phyloP scores from a whole-genome alignment of 2,329 filamentous ascomycete species.

The Fusarium liriodendri region DNA sequence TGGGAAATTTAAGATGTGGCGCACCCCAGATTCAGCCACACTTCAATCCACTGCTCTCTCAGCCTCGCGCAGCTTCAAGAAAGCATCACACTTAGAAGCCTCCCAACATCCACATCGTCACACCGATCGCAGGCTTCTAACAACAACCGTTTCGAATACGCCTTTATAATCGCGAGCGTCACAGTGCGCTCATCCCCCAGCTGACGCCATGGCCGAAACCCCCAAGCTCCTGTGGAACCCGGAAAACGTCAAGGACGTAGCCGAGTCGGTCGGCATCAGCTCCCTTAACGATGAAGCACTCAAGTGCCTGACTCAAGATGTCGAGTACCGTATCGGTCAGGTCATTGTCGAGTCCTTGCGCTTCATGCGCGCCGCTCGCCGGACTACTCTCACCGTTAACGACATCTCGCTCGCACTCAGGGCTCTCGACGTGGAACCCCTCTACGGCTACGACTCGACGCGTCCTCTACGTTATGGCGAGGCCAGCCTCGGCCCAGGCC shows the following conservation, averaged over 20 bases:
- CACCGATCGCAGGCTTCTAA: neutral
- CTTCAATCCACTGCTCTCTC: neutral
- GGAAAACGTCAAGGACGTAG: conserved; percentile 95
- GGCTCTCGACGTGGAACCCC: conserved; percentile 90
- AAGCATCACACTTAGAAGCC: neutral
- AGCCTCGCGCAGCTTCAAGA: conserved; percentile 28
- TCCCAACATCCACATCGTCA: neutral
- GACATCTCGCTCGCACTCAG: conserved; percentile 89
- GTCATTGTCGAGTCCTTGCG: conserved; percentile 94
- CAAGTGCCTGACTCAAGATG: conserved; percentile 89
- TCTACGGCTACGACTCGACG: conserved; percentile 96
- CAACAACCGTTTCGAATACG: neutral
- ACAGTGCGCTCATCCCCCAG: neutral
- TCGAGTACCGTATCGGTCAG: conserved; percentile 94
- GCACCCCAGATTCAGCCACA: neutral
- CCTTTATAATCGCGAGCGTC: neutral
- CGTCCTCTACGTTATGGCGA: conserved; percentile 91
- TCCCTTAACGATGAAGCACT: conserved; percentile 86
- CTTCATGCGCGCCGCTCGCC: conserved; percentile 92
- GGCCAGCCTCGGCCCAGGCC: conserved; percentile 90
- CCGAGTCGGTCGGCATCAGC: conserved; percentile 92
- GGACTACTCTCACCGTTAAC: conserved; percentile 88
- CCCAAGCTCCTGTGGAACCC: conserved; percentile 87
- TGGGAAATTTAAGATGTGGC: neutral
- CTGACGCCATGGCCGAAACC: conserved; percentile 51